These are phyloP conservation scores for Linnemannia hyalina DNA, from an alignment of 192 early-diverging fungal species.

Conservation along the genomic window DNA sequence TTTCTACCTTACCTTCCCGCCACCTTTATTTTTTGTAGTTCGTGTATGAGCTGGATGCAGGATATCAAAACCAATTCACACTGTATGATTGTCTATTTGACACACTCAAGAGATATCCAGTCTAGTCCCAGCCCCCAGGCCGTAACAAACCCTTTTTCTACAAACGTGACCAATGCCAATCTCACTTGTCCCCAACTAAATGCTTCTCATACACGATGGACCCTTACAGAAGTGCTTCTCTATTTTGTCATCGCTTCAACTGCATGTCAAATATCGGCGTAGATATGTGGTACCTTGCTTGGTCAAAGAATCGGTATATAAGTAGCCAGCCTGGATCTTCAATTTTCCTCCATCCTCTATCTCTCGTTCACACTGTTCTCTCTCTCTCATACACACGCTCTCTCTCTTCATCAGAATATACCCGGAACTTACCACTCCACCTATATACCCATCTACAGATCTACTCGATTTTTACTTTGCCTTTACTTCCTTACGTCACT, in stretches of 20 bases:
- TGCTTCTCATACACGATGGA: too few relatives aligned
- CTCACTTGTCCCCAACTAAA: neutral
- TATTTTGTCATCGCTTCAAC: too few relatives aligned
- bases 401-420: neutral
- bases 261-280: too few relatives aligned
- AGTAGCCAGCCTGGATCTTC: neutral
- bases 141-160: neutral
- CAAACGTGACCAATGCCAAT: neutral
- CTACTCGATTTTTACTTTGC: neutral
- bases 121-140: constrained; percentile 1
- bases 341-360: neutral
- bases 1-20: neutral
- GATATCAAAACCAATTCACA: neutral
- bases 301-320: too few relatives aligned
- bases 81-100: neutral
- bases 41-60: neutral
- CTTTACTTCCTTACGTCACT: neutral
- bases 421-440: neutral
- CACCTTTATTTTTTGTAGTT: neutral
- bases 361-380: neutral
- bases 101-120: neutral
- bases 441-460: neutral
- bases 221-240: too few relatives aligned
- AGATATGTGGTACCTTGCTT: too few relatives aligned
- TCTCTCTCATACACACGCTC: neutral